Conservation (phyloP, 352 stramenopile species). For the Pseudoperonospora humuli region DNA sequence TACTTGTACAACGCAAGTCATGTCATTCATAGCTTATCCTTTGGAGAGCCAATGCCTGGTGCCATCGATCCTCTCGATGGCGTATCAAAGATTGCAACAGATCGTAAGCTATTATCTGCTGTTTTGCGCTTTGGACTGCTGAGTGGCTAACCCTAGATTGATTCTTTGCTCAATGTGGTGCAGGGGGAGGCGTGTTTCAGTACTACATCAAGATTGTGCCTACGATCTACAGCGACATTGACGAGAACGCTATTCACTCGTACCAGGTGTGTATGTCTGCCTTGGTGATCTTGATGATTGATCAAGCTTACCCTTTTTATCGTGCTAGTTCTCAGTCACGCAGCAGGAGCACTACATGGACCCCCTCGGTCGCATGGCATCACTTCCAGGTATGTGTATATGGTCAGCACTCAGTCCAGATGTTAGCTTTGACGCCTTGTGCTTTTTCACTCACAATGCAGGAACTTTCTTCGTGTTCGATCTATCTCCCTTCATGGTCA, state of each 20-base stretch:
- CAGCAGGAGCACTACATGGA: constrained; percentile 73
- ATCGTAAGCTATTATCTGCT: constrained; percentile 20
- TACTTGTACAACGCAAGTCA: constrained; percentile 75
- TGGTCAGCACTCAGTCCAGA: not conserved
- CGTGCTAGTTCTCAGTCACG: constrained; percentile 68
- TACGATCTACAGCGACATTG: constrained; percentile 77
- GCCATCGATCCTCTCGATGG: constrained; percentile 43
- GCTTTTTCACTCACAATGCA: constrained; percentile 5
- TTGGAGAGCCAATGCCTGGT: constrained; percentile 47
- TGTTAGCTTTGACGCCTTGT: not conserved
- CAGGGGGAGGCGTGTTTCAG: constrained; percentile 74
- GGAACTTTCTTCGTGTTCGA: constrained; percentile 84
- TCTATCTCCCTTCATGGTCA: constrained; percentile 81
- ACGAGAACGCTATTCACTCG: constrained; percentile 46
- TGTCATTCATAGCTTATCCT: constrained; percentile 71
- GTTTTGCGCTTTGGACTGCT: not conserved
- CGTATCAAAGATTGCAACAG: constrained; percentile 36
- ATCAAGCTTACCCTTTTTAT: constrained; percentile 3
- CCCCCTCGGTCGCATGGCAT: constrained; percentile 51
- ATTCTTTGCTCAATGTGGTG: not conserved
- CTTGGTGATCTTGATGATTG: not conserved
- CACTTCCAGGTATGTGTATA: constrained; percentile 39
- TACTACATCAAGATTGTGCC: constrained; percentile 87
- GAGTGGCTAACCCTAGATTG: not conserved
- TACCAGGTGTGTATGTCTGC: constrained; percentile 43